These are phyloP conservation scores for Bolboschoenus planiculmis DNA, from an alignment of 176 grass and related monocot species.

Conservation along the genomic window DNA sequence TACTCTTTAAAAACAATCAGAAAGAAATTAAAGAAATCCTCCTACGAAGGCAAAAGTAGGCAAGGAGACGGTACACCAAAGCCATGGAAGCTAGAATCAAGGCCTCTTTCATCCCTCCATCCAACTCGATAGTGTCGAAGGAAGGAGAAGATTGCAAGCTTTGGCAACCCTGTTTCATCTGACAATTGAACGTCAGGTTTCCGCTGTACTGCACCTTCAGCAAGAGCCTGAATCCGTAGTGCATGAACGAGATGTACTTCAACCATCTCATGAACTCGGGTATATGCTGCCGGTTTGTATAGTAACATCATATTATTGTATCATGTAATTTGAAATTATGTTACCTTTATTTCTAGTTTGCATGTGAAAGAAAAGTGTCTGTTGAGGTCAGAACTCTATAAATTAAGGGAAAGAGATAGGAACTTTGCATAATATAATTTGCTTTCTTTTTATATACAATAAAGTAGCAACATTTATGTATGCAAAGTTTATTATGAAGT, in stretches of 20 bases:
- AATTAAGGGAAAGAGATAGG: not conserved
- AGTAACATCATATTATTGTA: not conserved
- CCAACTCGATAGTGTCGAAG: conserved; percentile 68
- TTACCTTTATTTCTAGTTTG: not conserved
- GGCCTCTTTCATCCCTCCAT: conserved; percentile 51
- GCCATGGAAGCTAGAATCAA: conserved; percentile 81
- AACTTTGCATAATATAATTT: not conserved
- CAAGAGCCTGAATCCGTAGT: conserved; percentile 78
- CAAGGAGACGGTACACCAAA: conserved; percentile 57
- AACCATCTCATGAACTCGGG: conserved; percentile 71
- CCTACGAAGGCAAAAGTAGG: conserved; percentile 61
- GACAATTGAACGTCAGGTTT: conserved; percentile 60
- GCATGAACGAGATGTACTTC: conserved; percentile 86
- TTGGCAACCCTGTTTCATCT: conserved; percentile 38
- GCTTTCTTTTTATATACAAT: not conserved
- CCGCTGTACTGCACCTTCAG: conserved; percentile 86
- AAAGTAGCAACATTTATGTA: not conserved
- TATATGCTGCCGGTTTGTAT: conserved; percentile 47
- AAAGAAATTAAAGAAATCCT: conserved; percentile 56
- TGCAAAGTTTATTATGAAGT: not conserved
- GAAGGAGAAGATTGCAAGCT: conserved; percentile 70
- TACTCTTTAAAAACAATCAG: conserved; percentile 19
- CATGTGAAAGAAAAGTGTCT: not conserved
- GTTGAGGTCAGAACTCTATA: not conserved
- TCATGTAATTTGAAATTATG: not conserved